Conservation (phyloP, 192 early-diverging fungal species). For the Dispira simplex region DNA sequence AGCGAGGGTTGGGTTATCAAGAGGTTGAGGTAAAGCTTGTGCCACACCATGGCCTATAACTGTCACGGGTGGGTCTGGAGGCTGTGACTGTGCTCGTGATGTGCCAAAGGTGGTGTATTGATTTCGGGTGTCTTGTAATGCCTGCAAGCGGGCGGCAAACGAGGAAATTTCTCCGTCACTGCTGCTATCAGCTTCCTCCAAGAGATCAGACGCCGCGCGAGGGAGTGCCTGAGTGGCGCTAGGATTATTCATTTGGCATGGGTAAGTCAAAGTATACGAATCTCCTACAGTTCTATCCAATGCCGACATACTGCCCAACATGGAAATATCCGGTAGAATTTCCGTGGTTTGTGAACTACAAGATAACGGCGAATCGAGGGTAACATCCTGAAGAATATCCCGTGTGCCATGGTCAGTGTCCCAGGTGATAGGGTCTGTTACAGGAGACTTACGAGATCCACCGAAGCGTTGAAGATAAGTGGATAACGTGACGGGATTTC, state of each 20-base stretch:
- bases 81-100: no score
- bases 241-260: neutral
- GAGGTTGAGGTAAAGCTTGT: neutral
- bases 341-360: slow-evolving; percentile 7
- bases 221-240: neutral
- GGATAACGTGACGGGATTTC: no score
- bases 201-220: no score
- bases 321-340: neutral
- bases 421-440: no score
- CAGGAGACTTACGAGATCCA: no score
- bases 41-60: neutral
- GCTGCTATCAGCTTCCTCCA: neutral
- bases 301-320: neutral
- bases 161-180: no score
- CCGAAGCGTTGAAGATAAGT: no score
- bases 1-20: neutral
- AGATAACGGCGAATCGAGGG: neutral
- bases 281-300: neutral
- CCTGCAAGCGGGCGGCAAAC: neutral
- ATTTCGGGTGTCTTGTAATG: neutral
- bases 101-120: no score
- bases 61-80: no score
- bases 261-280: neutral
- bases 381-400: neutral
- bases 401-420: no score